Percentiles rank a stretch among this genome's conserved stretches.
Conservation (phyloP, 129 eudicot genomes). For the Arctium minus region DNA sequence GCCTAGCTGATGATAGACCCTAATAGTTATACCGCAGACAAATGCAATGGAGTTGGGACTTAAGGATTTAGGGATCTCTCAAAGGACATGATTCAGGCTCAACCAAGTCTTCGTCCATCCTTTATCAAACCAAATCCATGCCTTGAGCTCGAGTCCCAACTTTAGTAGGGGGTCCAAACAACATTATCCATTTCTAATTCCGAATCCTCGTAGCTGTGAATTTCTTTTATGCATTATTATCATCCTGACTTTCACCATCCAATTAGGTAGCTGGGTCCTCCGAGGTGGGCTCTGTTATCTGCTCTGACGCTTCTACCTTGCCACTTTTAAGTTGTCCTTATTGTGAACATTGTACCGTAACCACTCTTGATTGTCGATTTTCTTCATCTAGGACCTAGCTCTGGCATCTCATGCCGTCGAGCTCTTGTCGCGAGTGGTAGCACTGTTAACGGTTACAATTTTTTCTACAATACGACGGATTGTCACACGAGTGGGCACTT, state of each 20-base stretch:
- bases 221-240: too few species aligned
- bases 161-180: constrained; percentile 3
- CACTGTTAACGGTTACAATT: too few species aligned
- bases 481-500: too few species aligned
- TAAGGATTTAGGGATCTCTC: not conserved
- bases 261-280: too few species aligned
- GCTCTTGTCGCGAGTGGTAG: not conserved
- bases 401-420: not conserved
- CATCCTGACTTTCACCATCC: too few species aligned
- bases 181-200: constrained; percentile 1
- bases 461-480: too few species aligned
- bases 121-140: constrained; percentile 16
- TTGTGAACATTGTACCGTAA: not conserved
- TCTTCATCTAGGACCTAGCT: not conserved
- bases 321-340: not conserved
- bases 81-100: not conserved
- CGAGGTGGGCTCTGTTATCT: too few species aligned
- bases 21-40: not conserved
- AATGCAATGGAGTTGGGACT: not conserved
- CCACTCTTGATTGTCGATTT: not conserved
- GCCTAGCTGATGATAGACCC: not conserved
- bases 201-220: too few species aligned
- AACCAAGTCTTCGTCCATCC: constrained; percentile 10
- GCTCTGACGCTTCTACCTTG: not conserved
- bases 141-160: not conserved